Evolutionary conservation across 768 basidiomycete genomes (phyloP).

Genomic region (Russula olivacea): DNA sequence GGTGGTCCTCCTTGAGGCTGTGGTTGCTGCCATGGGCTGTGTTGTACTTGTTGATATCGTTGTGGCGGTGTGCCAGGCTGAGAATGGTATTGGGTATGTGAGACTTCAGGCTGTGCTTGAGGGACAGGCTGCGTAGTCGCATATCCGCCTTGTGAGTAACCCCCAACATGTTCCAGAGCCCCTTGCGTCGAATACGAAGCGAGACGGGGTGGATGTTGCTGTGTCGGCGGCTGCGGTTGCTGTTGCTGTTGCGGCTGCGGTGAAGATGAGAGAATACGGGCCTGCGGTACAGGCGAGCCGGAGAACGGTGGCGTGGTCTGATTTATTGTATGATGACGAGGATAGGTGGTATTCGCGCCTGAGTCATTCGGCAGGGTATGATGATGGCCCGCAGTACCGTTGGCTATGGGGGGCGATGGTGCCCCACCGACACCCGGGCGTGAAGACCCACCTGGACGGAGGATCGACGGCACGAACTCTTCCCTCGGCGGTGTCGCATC

Average conservation of each 20-base stretch:
- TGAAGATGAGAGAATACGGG: background rate
- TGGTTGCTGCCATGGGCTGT: conserved; percentile 1
- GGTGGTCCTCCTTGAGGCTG: background rate
- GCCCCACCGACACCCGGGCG: background rate
- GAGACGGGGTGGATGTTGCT: background rate
- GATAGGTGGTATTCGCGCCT: background rate
- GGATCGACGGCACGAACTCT: conserved; percentile 13
- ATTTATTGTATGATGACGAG: background rate
- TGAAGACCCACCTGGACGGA: conserved; percentile 16
- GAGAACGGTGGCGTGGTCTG: background rate
- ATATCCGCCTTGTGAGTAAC: background rate
- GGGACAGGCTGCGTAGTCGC: conserved; percentile 7
- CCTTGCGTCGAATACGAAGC: conserved; percentile 3
- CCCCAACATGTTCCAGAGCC: background rate
- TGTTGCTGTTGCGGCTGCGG: background rate
- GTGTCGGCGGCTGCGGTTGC: background rate
- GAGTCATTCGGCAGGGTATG: background rate
- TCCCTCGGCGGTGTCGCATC: conserved; percentile 8
- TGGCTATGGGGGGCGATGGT: background rate
- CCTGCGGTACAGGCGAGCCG: conserved; percentile 1
- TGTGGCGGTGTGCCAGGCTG: background rate
- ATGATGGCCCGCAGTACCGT: background rate
- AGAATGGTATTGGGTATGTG: conserved; percentile 1
- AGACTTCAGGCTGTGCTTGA: conserved; percentile 9
- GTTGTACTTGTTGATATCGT: background rate